Percentiles rank a stretch among this genome's conserved stretches.
Conservation (phyloP, 176 grass and related monocot species). For the Aegilops longissima region DNA sequence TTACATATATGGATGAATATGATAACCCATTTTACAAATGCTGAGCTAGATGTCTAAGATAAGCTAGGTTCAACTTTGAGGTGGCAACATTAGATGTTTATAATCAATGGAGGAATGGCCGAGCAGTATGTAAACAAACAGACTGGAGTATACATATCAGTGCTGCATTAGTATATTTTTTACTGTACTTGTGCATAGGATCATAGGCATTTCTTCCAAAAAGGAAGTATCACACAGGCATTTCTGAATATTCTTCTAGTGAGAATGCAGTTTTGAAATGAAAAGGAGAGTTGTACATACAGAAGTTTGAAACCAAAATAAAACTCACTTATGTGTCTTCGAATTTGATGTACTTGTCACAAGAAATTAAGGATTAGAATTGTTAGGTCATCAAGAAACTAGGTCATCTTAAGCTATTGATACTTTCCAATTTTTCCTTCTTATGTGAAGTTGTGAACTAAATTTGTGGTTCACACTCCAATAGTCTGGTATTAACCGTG, state of each 20-base stretch:
- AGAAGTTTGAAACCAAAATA: not conserved
- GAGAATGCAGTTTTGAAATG: constrained; percentile 13
- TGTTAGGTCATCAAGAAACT: not conserved
- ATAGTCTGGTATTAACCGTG: constrained; percentile 10
- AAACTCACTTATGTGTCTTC: not conserved
- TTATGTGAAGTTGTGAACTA: constrained; percentile 5
- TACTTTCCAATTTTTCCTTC: not conserved
- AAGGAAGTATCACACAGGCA: not conserved
- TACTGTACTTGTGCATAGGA: no score
- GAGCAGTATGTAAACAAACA: not conserved
- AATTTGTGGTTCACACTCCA: not conserved
- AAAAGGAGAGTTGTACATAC: not conserved
- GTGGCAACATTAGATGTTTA: not conserved
- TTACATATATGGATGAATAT: constrained; percentile 1
- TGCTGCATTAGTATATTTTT: not conserved
- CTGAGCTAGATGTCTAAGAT: not conserved
- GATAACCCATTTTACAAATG: not conserved
- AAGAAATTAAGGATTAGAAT: constrained; percentile 11
- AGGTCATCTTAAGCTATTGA: not conserved
- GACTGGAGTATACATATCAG: constrained; percentile 8
- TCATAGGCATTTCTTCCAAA: no score
- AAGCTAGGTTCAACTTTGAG: not conserved
- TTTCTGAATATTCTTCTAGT: not conserved
- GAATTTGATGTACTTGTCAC: not conserved
- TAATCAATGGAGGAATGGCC: not conserved